Evolutionary conservation across 2,329 filamentous ascomycete species (phyloP).

Genomic region (Arachnopeziza araneosa): DNA sequence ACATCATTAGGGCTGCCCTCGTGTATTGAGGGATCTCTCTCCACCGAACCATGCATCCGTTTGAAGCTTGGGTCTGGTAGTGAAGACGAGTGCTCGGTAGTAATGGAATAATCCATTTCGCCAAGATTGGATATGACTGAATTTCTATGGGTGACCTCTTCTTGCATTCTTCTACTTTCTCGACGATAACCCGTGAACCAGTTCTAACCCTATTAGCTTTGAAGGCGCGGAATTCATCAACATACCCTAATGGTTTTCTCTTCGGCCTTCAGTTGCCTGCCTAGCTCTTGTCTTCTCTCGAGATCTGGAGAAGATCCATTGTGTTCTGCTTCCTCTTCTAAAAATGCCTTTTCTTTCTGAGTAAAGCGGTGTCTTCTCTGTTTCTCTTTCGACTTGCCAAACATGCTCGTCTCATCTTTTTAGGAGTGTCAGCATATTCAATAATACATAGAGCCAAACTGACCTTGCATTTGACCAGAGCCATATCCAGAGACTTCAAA

Average conservation of each 20-base stretch:
- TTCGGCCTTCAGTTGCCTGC: slow-evolving; percentile 3
- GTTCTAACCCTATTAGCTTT: slow-evolving; percentile 5
- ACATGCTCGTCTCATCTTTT: not conserved
- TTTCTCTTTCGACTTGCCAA: not conserved
- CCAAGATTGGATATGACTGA: not conserved
- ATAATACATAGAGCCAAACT: not conserved
- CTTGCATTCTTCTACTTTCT: not conserved
- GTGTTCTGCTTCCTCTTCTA: slow-evolving; percentile 5
- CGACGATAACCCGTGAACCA: slow-evolving; percentile 3
- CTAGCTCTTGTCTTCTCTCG: slow-evolving; percentile 4
- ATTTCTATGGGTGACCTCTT: not conserved
- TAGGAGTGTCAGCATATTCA: not conserved
- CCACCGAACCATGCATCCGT: not conserved
- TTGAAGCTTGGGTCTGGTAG: not conserved
- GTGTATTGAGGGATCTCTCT: not conserved
- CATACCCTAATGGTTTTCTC: slow-evolving; percentile 9
- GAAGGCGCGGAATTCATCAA: not conserved
- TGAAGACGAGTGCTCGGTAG: not conserved
- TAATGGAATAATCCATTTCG: not conserved
- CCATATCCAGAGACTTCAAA: not conserved
- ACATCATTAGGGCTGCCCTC: not conserved
- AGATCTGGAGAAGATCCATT: slow-evolving; percentile 3
- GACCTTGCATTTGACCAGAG: not conserved
- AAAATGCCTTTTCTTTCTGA: slow-evolving; percentile 1
- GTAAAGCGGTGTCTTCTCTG: slow-evolving; percentile 2